Evolutionary conservation across 2,329 filamentous ascomycete genomes (phyloP), one percentile per base, ranked within the genome.

Genomic region (Phialophora tarda): DNA sequence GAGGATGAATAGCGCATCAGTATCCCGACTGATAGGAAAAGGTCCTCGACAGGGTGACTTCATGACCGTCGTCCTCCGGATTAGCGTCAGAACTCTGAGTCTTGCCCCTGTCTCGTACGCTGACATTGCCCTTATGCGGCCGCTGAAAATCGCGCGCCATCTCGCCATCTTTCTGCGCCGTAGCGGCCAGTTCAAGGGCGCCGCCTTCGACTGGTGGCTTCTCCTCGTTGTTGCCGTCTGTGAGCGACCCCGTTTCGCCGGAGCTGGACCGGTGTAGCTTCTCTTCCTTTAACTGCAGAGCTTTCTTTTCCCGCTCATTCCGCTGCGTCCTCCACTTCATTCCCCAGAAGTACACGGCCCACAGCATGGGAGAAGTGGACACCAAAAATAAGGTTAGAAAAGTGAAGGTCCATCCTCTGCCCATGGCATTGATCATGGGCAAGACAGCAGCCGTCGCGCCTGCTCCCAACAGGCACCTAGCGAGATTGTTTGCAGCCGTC

Each of bases 401-500:
- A 0, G 79, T 82, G 65, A 78, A 81, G 0, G 78, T 75, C 69
- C 83, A 82, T 0, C 83, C 83, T 53, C 81, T 78, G 0, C 81
- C 83, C 51, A 84, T 77, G 1, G 72, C 75, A 59, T 81, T 75
- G 6, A 85, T 78, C 74, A 86, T 77, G 0, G 83, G 83, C 74
- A 83, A 81, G 2, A 85, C 76, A 11, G 82, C 79, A 23, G 80
- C 82, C 0, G 83, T 85, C 0, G 82, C 82, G 0, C 80, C 83
- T 0, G 84, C 85, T 0, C 81, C 84, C 34, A 84, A 78, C 1
- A 85, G 69, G 67, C 84, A 87, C 44, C 84, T 73, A 0, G 82
- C 81, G 2, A 87, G 76, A 67, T 86, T 87, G 26, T 86, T 71
- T 53, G 81, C 82, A 0, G 85, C 85, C 53, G 79, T 85, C 0